Evolutionary conservation across 371 early-diverging fungal species (phyloP).

Genomic region (Mucor lusitanicus): DNA sequence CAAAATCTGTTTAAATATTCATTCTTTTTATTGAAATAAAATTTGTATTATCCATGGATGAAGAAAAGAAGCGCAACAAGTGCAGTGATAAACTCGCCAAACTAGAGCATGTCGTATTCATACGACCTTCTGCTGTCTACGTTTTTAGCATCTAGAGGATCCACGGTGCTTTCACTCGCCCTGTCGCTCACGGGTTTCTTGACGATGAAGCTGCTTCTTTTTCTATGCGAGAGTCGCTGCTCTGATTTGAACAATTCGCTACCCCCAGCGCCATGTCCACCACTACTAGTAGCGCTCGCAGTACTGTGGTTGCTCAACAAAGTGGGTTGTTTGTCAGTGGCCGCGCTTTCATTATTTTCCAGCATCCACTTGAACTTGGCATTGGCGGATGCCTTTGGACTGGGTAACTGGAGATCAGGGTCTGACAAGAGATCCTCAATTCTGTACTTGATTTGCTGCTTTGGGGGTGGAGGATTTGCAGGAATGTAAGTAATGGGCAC

Average conservation of each 20-base stretch:
- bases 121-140: slow-evolving; percentile 29
- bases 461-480: slow-evolving; percentile 30
- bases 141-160: slow-evolving; percentile 36
- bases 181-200: neutral
- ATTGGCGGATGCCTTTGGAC: slow-evolving; percentile 13
- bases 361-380: slow-evolving; percentile 40
- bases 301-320: neutral
- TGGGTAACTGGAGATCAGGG: slow-evolving; percentile 26
- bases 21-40: too few species aligned
- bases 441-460: slow-evolving; percentile 35
- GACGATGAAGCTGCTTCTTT: slow-evolving; percentile 21
- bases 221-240: slow-evolving; percentile 8
- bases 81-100: neutral
- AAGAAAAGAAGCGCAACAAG: too few species aligned
- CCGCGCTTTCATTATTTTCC: neutral
- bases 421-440: slow-evolving; percentile 50
- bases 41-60: too few species aligned
- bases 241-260: slow-evolving; percentile 16
- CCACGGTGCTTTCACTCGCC: slow-evolving; percentile 5
- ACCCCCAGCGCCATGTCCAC: neutral
- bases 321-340: neutral
- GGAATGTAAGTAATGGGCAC: slow-evolving; percentile 20
- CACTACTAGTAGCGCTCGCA: too few species aligned
- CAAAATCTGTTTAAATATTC: slow-evolving; percentile 13
- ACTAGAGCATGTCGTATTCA: slow-evolving; percentile 24